Evolutionary conservation across 306 rosid species (phyloP).

Genomic region (Cucumis melo): DNA sequence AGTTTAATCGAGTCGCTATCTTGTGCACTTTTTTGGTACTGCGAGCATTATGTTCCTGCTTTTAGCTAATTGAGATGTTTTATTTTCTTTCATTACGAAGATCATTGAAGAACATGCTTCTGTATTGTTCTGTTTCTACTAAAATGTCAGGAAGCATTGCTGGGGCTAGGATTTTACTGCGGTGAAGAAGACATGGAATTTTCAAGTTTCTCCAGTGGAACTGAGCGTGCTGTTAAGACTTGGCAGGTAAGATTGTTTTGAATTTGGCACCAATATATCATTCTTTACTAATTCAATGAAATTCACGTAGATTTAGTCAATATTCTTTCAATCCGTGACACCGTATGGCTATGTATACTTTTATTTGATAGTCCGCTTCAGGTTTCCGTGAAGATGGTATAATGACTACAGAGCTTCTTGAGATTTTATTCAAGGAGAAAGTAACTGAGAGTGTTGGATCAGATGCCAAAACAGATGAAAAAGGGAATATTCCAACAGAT

Average conservation of each 20-base stretch:
- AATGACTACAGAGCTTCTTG: constrained; percentile 68
- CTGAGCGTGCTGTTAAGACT: constrained; percentile 90
- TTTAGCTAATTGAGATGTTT: neutral
- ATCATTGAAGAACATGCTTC: constrained; percentile 5
- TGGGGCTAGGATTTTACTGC: constrained; percentile 65
- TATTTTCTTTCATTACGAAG: neutral
- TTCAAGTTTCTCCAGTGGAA: constrained; percentile 70
- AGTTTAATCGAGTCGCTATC: neutral
- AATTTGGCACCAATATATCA: neutral
- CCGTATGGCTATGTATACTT: neutral
- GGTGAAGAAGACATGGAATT: constrained; percentile 91
- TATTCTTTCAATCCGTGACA: neutral
- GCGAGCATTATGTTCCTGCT: neutral
- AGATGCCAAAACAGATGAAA: constrained; percentile 8
- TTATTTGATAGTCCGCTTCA: constrained; percentile 37
- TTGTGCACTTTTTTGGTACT: neutral
- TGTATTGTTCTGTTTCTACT: neutral
- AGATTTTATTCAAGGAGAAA: constrained; percentile 29
- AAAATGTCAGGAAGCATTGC: constrained; percentile 57
- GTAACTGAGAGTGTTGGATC: constrained; percentile 16
- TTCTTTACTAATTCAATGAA: neutral
- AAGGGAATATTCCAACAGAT: constrained; percentile 12
- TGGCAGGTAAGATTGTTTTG: constrained; percentile 68
- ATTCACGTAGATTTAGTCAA: neutral
- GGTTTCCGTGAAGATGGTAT: constrained; percentile 75